Evolutionary conservation across 2,329 filamentous ascomycete genomes (phyloP).

Genomic region (Aspergillus oerlinghausenensis): DNA sequence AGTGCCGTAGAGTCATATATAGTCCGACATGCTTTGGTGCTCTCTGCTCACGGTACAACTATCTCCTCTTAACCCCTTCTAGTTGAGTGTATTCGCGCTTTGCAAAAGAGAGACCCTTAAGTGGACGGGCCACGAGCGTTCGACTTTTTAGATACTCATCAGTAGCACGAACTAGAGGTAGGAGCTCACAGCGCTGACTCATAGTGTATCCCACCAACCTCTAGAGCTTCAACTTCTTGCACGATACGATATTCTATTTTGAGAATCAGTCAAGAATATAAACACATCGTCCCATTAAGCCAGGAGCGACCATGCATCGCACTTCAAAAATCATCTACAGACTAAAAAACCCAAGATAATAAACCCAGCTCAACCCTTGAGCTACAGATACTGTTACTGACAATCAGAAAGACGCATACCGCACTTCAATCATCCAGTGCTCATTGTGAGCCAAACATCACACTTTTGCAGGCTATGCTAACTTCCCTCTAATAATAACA

Average conservation of each 20-base stretch:
- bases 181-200: too few species aligned
- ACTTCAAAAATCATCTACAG: not conserved
- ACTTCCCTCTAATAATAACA: slow-evolving; percentile 58
- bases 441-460: not conserved
- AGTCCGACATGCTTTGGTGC: not conserved
- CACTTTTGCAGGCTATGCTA: slow-evolving; percentile 57
- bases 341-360: not conserved
- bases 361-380: not conserved
- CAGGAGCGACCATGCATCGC: not conserved
- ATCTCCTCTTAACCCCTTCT: not conserved
- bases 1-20: not conserved
- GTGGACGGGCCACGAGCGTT: not conserved
- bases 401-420: not conserved
- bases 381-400: not conserved
- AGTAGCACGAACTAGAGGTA: not conserved
- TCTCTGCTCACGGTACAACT: not conserved
- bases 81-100: not conserved
- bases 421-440: not conserved
- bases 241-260: not conserved
- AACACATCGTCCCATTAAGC: not conserved
- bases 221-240: too few species aligned
- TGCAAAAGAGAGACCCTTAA: not conserved
- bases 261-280: not conserved
- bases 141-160: not conserved
- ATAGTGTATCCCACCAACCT: too few species aligned